Conservation (phyloP, 176 grass and related monocot genomes). For the Oropetium thomaeum region DNA sequence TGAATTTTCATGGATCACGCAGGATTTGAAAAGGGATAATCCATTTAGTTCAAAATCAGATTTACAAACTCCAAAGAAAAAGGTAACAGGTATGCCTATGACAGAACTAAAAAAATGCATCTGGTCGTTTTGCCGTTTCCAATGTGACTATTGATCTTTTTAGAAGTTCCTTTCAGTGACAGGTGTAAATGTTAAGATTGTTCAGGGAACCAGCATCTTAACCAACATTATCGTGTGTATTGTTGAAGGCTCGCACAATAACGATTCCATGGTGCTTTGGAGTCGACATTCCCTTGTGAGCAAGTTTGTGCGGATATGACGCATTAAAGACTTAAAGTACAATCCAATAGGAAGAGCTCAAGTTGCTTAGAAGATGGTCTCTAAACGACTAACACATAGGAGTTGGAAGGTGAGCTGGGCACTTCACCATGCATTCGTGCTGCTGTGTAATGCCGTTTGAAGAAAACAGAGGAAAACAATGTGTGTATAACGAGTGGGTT, state of each 20-base stretch:
- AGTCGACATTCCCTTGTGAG: neutral
- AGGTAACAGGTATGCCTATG: neutral
- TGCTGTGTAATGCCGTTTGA: too few relatives aligned
- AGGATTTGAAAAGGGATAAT: neutral
- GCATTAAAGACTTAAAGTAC: too few relatives aligned
- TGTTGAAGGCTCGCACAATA: conserved; percentile 1
- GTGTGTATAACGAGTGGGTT: too few relatives aligned
- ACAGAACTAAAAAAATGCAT: neutral
- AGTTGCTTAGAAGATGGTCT: too few relatives aligned
- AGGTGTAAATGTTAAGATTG: neutral
- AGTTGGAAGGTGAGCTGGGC: too few relatives aligned
- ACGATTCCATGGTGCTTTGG: neutral
- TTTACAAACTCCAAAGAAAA: neutral
- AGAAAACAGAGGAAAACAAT: too few relatives aligned
- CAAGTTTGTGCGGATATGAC: conserved; percentile 11
- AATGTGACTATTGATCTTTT: neutral
- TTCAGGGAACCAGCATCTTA: neutral
- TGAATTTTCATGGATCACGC: neutral
- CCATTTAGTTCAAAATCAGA: neutral
- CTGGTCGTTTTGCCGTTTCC: neutral
- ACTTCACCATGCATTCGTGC: too few relatives aligned
- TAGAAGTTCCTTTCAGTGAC: neutral
- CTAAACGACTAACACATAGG: too few relatives aligned
- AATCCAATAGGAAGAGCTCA: too few relatives aligned
- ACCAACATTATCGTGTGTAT: neutral